Conservation (phyloP, 352 stramenopile species). For the Blastocystis sp. region DNA sequence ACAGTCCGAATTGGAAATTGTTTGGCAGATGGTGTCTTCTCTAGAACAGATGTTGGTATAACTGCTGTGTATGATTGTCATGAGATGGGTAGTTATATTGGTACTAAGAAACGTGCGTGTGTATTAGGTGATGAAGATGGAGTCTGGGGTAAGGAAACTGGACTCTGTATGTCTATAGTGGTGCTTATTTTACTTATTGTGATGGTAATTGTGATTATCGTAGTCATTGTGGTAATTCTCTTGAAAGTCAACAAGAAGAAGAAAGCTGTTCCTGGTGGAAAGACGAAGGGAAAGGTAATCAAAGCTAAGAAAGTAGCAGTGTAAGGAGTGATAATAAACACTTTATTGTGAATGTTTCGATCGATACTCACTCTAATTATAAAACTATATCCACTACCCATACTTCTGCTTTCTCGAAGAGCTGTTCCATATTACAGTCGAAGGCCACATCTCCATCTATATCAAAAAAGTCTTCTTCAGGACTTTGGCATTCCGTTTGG, state of each 20-base stretch:
- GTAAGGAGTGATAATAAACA: slow-evolving; percentile 55
- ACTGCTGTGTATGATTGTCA: not conserved
- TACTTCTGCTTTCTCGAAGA: not conserved
- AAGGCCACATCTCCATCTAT: not conserved
- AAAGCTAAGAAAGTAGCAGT: not conserved
- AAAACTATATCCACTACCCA: not conserved
- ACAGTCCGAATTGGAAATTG: not conserved
- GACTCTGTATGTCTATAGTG: slow-evolving; percentile 17
- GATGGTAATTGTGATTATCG: not conserved
- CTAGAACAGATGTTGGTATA: not conserved
- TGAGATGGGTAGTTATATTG: not conserved
- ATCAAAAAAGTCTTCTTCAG: not conserved
- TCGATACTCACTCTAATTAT: not conserved
- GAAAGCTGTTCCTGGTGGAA: not conserved
- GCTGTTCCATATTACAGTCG: not conserved
- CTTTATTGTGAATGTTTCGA: not conserved
- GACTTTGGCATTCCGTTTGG: not conserved
- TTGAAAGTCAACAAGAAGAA: slow-evolving; percentile 1
- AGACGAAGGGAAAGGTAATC: not conserved
- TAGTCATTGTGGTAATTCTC: not conserved
- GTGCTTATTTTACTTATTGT: not conserved
- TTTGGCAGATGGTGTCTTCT: not conserved
- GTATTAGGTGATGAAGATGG: not conserved
- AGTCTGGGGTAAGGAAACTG: not conserved
- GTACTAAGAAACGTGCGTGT: not conserved